These are phyloP conservation scores for Acrocalymma vagum DNA, from an alignment of 2,329 filamentous ascomycete species.

Conservation along the genomic window DNA sequence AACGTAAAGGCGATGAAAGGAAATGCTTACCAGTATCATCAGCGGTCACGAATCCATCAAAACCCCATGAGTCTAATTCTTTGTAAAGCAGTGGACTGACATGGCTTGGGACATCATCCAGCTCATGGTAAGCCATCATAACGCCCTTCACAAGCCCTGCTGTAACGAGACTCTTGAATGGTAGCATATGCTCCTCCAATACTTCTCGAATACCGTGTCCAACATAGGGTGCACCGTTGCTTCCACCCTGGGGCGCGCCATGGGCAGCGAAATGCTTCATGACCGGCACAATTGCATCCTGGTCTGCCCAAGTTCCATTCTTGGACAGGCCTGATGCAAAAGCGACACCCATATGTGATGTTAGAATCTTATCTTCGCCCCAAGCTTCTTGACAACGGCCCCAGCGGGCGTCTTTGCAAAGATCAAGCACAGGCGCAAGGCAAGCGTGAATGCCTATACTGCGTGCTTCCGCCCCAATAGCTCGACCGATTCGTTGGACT, in stretches of 20 bases:
- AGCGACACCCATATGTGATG: slow-evolving; percentile 56
- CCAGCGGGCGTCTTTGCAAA: slow-evolving; percentile 56
- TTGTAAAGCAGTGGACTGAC: slow-evolving; percentile 52
- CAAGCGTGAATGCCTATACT: slow-evolving; percentile 57
- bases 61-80: slow-evolving; percentile 51
- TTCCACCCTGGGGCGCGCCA: slow-evolving; percentile 52
- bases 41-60: slow-evolving; percentile 53
- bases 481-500: slow-evolving; percentile 52
- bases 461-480: slow-evolving; percentile 54
- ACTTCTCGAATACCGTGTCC: slow-evolving; percentile 54
- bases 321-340: slow-evolving; percentile 55
- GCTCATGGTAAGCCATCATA: slow-evolving; percentile 57
- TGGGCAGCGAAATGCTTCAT: slow-evolving; percentile 59
- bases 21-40: slow-evolving; percentile 54
- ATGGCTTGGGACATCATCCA: slow-evolving; percentile 52
- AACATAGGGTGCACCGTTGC: slow-evolving; percentile 56
- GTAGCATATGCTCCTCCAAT: slow-evolving; percentile 52
- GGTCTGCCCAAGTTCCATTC: slow-evolving; percentile 52
- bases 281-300: slow-evolving; percentile 54
- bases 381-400: slow-evolving; percentile 57
- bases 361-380: slow-evolving; percentile 57
- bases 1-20: background rate
- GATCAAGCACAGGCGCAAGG: slow-evolving; percentile 54
- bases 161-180: slow-evolving; percentile 55
- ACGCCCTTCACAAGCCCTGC: slow-evolving; percentile 53